Evolutionary conservation across 176 grass and related monocot genomes (phyloP).

Genomic region (Raddia guianensis): DNA sequence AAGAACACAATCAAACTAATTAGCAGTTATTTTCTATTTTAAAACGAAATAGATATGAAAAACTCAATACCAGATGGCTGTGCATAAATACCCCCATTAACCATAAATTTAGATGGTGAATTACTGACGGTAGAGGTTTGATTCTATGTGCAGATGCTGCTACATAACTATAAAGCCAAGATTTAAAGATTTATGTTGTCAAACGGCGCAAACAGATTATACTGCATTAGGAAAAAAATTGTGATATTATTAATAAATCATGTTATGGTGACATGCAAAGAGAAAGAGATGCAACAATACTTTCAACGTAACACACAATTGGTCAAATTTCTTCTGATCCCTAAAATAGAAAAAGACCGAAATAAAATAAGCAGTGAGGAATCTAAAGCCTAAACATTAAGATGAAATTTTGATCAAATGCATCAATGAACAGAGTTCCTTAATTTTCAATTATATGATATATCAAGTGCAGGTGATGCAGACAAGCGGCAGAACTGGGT

Average conservation of each 20-base stretch:
- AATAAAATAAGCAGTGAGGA: neutral
- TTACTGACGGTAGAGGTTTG: neutral
- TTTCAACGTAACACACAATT: conserved; percentile 1
- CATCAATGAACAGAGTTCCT: neutral
- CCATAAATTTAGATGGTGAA: neutral
- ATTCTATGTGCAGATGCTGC: conserved; percentile 2
- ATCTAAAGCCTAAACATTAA: neutral
- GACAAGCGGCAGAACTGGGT: neutral
- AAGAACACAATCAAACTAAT: conserved; percentile 36
- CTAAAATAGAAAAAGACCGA: neutral
- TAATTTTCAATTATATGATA: conserved; percentile 6
- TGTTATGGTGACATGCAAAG: conserved; percentile 19
- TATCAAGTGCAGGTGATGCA: conserved; percentile 11
- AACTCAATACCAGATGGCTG: neutral
- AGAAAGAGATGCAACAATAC: conserved; percentile 4
- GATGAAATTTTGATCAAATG: neutral
- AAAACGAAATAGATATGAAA: neutral
- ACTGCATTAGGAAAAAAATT: conserved; percentile 29
- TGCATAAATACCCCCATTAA: conserved; percentile 22
- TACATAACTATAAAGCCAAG: conserved; percentile 5
- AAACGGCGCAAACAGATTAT: conserved; percentile 24
- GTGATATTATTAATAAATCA: conserved; percentile 7
- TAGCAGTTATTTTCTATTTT: conserved; percentile 20
- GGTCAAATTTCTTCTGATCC: neutral
- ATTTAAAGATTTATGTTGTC: neutral